phyloP scores from a whole-genome alignment of 805 yeast species.

The Zygosaccharomyces bailii region DNA sequence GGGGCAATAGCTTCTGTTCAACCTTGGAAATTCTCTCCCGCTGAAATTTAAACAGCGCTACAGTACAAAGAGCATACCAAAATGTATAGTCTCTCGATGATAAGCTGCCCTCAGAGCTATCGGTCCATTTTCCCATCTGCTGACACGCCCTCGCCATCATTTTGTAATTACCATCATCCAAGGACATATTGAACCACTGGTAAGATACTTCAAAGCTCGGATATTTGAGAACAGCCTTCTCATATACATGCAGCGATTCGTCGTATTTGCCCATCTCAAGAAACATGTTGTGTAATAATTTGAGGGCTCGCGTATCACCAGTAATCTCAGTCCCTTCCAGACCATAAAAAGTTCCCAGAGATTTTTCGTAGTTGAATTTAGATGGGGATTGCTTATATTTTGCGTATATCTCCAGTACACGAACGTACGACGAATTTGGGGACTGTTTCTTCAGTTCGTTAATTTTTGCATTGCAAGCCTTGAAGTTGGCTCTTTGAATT shows the following conservation, averaged over 20 bases:
- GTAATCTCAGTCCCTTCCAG: slow-evolving; percentile 23
- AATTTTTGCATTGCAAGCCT: slow-evolving; percentile 44
- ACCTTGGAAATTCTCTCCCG: slow-evolving; percentile 38
- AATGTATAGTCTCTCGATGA: slow-evolving; percentile 39
- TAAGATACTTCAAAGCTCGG: slow-evolving; percentile 47
- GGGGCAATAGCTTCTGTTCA: slow-evolving; percentile 52
- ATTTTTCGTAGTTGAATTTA: slow-evolving; percentile 34
- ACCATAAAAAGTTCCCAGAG: slow-evolving; percentile 28
- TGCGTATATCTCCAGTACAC: slow-evolving; percentile 35
- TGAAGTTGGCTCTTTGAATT: slow-evolving; percentile 51
- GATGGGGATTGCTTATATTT: slow-evolving; percentile 30
- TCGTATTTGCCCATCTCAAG: slow-evolving; percentile 36
- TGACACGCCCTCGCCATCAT: slow-evolving; percentile 56
- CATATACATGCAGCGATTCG: slow-evolving; percentile 51
- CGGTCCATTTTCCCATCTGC: slow-evolving; percentile 35
- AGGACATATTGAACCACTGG: slow-evolving; percentile 56
- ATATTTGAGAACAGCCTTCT: slow-evolving; percentile 54
- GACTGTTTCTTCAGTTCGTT: slow-evolving; percentile 46
- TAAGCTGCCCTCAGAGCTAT: slow-evolving; percentile 24
- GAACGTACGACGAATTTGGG: slow-evolving; percentile 56
- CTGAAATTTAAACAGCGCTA: slow-evolving; percentile 43
- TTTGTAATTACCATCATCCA: slow-evolving; percentile 45
- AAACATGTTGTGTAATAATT: slow-evolving; percentile 46
- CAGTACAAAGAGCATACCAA: slow-evolving; percentile 53
- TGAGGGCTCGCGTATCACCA: slow-evolving; percentile 53